Conservation (phyloP, 1,139 yeast species). For the Suhomyces wounanorum region DNA sequence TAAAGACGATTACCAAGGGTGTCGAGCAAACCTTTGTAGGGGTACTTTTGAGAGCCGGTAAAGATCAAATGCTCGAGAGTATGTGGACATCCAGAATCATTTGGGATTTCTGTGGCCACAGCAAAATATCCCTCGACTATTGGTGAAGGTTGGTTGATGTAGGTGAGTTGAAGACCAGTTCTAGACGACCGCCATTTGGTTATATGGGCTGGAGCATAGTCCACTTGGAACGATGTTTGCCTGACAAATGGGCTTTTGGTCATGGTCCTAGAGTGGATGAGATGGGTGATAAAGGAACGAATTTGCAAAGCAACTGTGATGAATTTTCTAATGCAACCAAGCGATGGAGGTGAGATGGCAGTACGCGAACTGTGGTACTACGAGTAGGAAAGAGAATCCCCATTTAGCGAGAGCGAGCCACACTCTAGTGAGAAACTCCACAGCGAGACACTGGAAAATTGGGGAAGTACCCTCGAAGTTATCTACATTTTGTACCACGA, state of each 20-base stretch:
- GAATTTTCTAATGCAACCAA: neutral
- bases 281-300: neutral
- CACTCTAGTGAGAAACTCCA: neutral
- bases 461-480: neutral
- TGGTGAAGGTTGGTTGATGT: constrained; percentile 82
- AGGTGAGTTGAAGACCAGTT: constrained; percentile 81
- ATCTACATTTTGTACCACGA: no score
- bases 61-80: constrained; percentile 92
- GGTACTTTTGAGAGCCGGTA: constrained; percentile 89
- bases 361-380: neutral
- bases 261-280: neutral
- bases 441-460: neutral
- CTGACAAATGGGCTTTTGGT: constrained; percentile 22
- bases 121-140: constrained; percentile 92
- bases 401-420: neutral
- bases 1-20: constrained; percentile 82
- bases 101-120: constrained; percentile 86
- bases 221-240: constrained; percentile 56
- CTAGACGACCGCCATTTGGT: constrained; percentile 72
- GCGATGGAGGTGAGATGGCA: neutral
- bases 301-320: neutral
- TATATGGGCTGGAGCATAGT: constrained; percentile 63
- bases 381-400: neutral
- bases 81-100: constrained; percentile 93
- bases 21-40: constrained; percentile 90